Conservation (phyloP, 306 rosid genomes). For the Clitoria ternatea region DNA sequence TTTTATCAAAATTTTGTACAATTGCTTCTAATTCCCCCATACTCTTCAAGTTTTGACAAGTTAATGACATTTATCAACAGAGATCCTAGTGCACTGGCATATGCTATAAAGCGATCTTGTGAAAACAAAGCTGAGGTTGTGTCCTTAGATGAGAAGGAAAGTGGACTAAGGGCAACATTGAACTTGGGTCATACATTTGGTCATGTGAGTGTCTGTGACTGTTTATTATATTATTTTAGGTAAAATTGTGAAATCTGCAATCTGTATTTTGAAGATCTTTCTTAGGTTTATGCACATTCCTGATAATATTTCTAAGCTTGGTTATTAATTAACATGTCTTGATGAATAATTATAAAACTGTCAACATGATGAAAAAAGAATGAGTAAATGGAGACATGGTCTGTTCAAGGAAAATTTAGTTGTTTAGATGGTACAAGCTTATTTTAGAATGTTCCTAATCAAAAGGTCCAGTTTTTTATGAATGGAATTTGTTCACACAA, state of each 20-base stretch:
- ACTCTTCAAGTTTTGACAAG: conserved; percentile 7
- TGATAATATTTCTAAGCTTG: conserved; percentile 1
- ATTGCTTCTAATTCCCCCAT: not conserved
- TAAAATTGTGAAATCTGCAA: not conserved
- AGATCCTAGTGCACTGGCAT: conserved; percentile 76
- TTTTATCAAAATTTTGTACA: conserved; percentile 8
- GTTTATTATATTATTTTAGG: conserved; percentile 11
- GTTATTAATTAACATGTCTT: not conserved
- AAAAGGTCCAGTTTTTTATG: not conserved
- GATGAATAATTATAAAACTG: not conserved
- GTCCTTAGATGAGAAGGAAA: conserved; percentile 88
- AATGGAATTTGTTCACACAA: too few relatives aligned
- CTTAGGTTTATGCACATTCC: not conserved
- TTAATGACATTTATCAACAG: conserved; percentile 40
- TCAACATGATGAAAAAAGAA: not conserved
- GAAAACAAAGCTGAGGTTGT: conserved; percentile 97
- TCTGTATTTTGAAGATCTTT: not conserved
- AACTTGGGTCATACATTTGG: conserved; percentile 99
- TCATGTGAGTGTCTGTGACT: conserved; percentile 57
- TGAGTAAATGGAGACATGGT: not conserved
- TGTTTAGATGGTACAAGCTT: not conserved
- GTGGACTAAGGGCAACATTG: conserved; percentile 92
- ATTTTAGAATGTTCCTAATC: not conserved
- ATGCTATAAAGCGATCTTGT: conserved; percentile 93
- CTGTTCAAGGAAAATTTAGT: not conserved